Conservation (phyloP, 2,329 filamentous ascomycete species). For the Trichoderma sp. region DNA sequence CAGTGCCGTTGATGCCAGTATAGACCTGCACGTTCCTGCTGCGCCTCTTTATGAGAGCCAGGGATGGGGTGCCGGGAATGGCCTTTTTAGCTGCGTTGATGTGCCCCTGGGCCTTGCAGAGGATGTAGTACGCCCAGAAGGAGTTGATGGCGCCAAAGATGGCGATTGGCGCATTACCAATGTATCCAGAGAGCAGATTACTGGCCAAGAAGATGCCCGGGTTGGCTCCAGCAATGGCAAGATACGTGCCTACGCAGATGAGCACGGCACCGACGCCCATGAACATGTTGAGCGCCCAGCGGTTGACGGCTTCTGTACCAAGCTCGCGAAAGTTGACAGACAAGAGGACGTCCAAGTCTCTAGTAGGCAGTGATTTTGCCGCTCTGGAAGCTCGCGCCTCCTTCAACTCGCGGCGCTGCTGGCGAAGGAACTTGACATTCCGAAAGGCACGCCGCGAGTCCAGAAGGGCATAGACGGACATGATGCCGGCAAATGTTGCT, state of each 20-base stretch:
- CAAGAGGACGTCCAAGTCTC: conserved; percentile 41
- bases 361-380: conserved; percentile 7
- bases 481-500: conserved; percentile 47
- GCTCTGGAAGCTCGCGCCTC: conserved; percentile 27
- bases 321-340: conserved; percentile 52
- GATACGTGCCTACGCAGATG: conserved; percentile 53
- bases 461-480: conserved; percentile 48
- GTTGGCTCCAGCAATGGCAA: conserved; percentile 55
- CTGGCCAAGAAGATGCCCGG: conserved; percentile 45
- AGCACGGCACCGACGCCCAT: conserved; percentile 53
- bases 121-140: conserved; percentile 49
- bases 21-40: conserved; percentile 48
- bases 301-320: conserved; percentile 53
- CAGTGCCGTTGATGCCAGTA: conserved; percentile 46
- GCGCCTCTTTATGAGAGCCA: conserved; percentile 39
- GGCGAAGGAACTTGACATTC: conserved; percentile 49
- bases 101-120: conserved; percentile 44
- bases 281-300: conserved; percentile 52
- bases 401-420: conserved; percentile 43
- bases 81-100: conserved; percentile 32
- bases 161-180: conserved; percentile 54
- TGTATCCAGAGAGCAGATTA: conserved; percentile 57
- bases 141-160: conserved; percentile 52
- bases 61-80: conserved; percentile 32
- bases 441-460: conserved; percentile 47